Evolutionary conservation across 768 basidiomycete genomes (phyloP).

Genomic region (Lactifluus subvellereus): DNA sequence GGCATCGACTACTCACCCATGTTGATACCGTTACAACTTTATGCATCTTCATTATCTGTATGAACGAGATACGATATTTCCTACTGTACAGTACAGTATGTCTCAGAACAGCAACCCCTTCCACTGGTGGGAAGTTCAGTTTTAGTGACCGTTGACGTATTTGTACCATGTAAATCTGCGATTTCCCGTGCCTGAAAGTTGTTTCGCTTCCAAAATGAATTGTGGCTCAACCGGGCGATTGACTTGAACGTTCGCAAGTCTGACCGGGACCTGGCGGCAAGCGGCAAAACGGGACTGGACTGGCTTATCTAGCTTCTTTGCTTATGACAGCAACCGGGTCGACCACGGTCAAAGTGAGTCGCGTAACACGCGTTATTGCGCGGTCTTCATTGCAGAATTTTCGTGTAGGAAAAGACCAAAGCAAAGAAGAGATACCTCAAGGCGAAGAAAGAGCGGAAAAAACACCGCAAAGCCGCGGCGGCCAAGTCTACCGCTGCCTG

Average conservation of each 20-base stretch:
- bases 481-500: slow-evolving; percentile 26
- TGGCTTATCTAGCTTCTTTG: slow-evolving; percentile 1
- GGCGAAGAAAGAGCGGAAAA: slow-evolving; percentile 63
- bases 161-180: not conserved
- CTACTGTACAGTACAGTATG: not conserved
- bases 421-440: slow-evolving; percentile 69
- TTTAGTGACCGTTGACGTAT: not conserved
- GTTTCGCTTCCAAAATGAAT: slow-evolving; percentile 6
- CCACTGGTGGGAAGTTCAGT: not conserved
- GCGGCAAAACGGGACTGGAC: not conserved
- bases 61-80: not conserved
- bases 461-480: slow-evolving; percentile 38
- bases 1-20: slow-evolving; percentile 6
- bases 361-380: not conserved
- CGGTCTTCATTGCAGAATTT: not conserved
- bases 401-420: slow-evolving; percentile 51
- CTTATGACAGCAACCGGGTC: slow-evolving; percentile 3
- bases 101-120: not conserved
- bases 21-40: slow-evolving; percentile 1
- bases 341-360: slow-evolving; percentile 23
- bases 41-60: not conserved
- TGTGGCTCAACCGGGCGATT: slow-evolving; percentile 2
- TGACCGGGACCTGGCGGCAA: slow-evolving; percentile 16
- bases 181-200: slow-evolving; percentile 5
- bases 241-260: slow-evolving; percentile 14